Conservation (phyloP, 2,329 filamentous ascomycete species). For the Aulographum hederae region DNA sequence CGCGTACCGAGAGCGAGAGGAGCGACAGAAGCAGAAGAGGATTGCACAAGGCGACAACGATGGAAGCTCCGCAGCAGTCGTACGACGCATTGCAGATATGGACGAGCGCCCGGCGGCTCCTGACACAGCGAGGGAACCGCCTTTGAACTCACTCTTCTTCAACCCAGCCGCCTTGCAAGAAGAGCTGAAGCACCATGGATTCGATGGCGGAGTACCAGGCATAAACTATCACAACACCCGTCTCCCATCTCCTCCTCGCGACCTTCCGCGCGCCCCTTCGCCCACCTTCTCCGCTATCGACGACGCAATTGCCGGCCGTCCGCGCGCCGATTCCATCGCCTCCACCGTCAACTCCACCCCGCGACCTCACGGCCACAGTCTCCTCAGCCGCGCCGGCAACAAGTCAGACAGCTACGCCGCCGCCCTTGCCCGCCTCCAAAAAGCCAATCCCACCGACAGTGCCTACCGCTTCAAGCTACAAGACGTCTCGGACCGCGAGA, state of each 20-base stretch:
- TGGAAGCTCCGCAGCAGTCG: constrained; percentile 23
- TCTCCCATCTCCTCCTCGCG: constrained; percentile 28
- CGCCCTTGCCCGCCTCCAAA: constrained; percentile 2
- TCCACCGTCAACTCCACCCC: no score
- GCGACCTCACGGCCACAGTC: constrained; percentile 22
- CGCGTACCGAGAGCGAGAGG: constrained; percentile 32
- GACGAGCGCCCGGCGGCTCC: constrained; percentile 59
- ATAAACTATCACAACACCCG: constrained; percentile 76
- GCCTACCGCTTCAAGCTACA: constrained; percentile 68
- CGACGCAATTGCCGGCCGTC: constrained; percentile 63
- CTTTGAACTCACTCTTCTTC: constrained; percentile 84
- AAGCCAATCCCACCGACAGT: no score
- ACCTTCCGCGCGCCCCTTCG: constrained; percentile 42
- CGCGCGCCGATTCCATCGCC: no score
- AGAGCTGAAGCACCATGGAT: constrained; percentile 48
- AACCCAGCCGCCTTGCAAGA: constrained; percentile 48
- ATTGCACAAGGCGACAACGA: constrained; percentile 18
- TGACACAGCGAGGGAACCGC: constrained; percentile 47
- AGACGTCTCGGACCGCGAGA: constrained; percentile 58
- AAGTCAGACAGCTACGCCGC: background rate
- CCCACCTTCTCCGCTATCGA: constrained; percentile 72
- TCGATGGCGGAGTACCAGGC: no score
- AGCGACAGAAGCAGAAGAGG: constrained; percentile 53
- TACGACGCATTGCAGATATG: constrained; percentile 39
- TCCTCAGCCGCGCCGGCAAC: background rate